These are phyloP conservation scores for Globisporangium solare DNA, from an alignment of 352 stramenopile genomes.

Conservation along the genomic window DNA sequence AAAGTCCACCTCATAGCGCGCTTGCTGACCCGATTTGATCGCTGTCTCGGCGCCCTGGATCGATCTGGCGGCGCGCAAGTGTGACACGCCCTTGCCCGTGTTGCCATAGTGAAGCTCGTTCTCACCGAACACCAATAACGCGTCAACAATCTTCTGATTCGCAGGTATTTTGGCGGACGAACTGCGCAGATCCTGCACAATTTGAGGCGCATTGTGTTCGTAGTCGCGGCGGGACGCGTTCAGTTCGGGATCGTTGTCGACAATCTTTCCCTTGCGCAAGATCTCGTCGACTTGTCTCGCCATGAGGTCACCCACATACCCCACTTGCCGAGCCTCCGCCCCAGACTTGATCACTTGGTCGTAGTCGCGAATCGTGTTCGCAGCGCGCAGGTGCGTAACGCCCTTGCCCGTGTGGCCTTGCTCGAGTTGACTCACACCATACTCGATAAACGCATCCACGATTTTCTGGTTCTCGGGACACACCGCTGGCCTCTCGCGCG, in stretches of 20 bases:
- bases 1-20: slow-evolving; percentile 37
- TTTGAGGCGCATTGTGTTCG: slow-evolving; percentile 31
- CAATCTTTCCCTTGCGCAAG: slow-evolving; percentile 41
- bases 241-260: slow-evolving; percentile 34
- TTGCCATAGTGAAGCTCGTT: slow-evolving; percentile 69
- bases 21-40: slow-evolving; percentile 46
- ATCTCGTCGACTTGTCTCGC: slow-evolving; percentile 58
- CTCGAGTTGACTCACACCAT: slow-evolving; percentile 52
- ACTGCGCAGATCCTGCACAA: slow-evolving; percentile 48
- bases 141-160: slow-evolving; percentile 65
- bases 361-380: slow-evolving; percentile 51
- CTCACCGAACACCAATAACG: slow-evolving; percentile 61
- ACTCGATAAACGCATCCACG: slow-evolving; percentile 65
- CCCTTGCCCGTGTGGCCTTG: slow-evolving; percentile 72
- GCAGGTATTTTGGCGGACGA: slow-evolving; percentile 38
- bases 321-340: slow-evolving; percentile 32
- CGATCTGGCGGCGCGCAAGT: slow-evolving; percentile 57
- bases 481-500: slow-evolving; percentile 32
- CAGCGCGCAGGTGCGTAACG: slow-evolving; percentile 60
- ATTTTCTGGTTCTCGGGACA: slow-evolving; percentile 68
- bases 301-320: slow-evolving; percentile 55
- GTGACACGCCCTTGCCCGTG: slow-evolving; percentile 61
- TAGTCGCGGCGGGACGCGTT: slow-evolving; percentile 49
- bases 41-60: slow-evolving; percentile 47
- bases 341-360: slow-evolving; percentile 41